phyloP scores from a whole-genome alignment of 495 filamentous ascomycete species.

The Aspergillus coremiiformis region DNA sequence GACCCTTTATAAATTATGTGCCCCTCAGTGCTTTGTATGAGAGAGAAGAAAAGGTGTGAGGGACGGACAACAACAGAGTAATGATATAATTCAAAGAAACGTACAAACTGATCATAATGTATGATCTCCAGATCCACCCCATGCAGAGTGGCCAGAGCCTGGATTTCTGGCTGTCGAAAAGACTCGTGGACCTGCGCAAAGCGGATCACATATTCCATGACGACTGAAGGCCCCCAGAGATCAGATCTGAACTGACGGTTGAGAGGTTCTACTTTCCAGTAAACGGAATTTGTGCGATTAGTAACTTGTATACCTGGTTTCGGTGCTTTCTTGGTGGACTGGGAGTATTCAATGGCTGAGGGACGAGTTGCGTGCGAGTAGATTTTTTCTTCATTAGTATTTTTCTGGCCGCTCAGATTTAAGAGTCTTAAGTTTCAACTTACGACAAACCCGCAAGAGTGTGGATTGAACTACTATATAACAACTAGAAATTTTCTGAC shows the following conservation, averaged over 20 bases:
- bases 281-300: not conserved
- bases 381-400: not conserved
- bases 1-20: not conserved
- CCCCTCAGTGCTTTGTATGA: not conserved
- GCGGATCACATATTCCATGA: conserved; percentile 78
- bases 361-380: not conserved
- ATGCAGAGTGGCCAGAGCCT: conserved; percentile 66
- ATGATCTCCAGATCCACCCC: conserved; percentile 62
- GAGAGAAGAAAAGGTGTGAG: no score
- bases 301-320: no score
- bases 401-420: no score
- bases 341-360: not conserved
- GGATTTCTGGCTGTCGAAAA: conserved; percentile 81
- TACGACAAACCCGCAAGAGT: no score
- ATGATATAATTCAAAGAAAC: conserved; percentile 16
- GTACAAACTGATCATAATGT: conserved; percentile 65
- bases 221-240: not conserved
- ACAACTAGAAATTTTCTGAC: no score
- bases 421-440: no score
- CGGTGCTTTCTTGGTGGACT: not conserved
- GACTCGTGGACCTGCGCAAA: conserved; percentile 86
- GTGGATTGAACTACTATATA: no score
- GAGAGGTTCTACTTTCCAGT: not conserved
- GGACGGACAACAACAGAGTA: no score
- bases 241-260: not conserved